A percentile compares a stretch with the other conserved stretches of the same genome.
These are phyloP conservation scores for Epichloe gansuensis DNA, from an alignment of 2,329 filamentous ascomycete genomes.

Conservation along the genomic window DNA sequence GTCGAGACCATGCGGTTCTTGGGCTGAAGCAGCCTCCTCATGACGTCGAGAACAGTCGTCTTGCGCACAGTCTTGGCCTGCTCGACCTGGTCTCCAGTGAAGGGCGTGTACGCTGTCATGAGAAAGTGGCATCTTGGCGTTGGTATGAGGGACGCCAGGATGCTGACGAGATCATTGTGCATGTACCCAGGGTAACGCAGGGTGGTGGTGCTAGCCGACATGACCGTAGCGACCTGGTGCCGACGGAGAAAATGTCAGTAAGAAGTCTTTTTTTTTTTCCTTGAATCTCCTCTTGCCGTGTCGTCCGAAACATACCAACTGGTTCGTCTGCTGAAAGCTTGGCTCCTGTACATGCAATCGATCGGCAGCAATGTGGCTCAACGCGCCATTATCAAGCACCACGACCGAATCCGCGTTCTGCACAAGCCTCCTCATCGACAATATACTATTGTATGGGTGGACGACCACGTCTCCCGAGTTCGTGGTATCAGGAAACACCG, in stretches of 20 bases:
- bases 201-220: conserved; percentile 96
- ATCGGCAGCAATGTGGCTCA: conserved; percentile 89
- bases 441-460: conserved; percentile 93
- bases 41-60: conserved; percentile 94
- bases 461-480: conserved; percentile 85
- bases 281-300: neutral
- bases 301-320: conserved; percentile 46
- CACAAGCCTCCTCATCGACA: conserved; percentile 80
- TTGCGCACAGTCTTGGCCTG: conserved; percentile 96
- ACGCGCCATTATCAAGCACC: conserved; percentile 88
- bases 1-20: conserved; percentile 99
- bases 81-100: conserved; percentile 91
- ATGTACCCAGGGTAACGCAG: conserved; percentile 97
- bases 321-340: conserved; percentile 95
- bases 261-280: neutral
- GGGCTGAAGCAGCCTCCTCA: conserved; percentile 86
- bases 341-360: conserved; percentile 89
- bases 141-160: conserved; percentile 88
- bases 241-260: neutral
- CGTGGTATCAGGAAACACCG: conserved; percentile 90
- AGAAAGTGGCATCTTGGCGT: conserved; percentile 96
- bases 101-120: conserved; percentile 96
- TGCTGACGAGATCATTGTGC: conserved; percentile 98
- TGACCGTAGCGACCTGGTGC: conserved; percentile 73
- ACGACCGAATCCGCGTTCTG: conserved; percentile 97